Base-by-base conservation (phyloP, 768 basidiomycete genomes). In the Tylopilus subfusipes region DNA sequence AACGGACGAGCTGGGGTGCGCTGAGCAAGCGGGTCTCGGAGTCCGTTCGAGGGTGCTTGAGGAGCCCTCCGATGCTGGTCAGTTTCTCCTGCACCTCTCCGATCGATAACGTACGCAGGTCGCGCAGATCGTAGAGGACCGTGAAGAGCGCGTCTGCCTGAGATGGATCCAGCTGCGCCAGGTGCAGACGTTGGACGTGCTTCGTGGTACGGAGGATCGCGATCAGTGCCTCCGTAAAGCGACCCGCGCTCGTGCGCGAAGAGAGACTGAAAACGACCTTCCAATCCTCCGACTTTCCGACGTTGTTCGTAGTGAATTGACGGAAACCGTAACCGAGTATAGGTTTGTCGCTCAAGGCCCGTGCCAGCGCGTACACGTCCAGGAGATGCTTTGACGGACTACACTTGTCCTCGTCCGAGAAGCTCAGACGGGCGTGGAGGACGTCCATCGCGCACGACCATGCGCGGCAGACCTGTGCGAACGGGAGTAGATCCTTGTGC, bases 371-470 rank as follows among this genome's bases (percentile, higher is more conserved):
- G n/a, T 56, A 47, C 13, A 54, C 62, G 22, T 66, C 46, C 44
- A 66, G 29, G 4, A 48, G 27, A 9, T 51, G 52, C 27, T 27
- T 34, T 0, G 59, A 21, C 13, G 21, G 48, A 9, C 2, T 7
- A 12, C 13, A 12, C 9, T 14, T 31, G 22, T 47, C 55, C 2
- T 55, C 55, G 33, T 66, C 61, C 10, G 64, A 64, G 43, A 66
- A 66, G 27, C 5, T 33, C 11, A 64, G 4, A 2, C 44, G 49
- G 21, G 56, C 19, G 21, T 55, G 61, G 27, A 65, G 57, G 25
- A 65, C 22, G 1, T 56, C 51, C 59, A 65, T 63, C 25, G 64
- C 64, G 29, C 64, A 65, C 16, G 59, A 50, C 64, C 64, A 65
- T 14, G 64, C 47, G 3, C 55, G 59, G 22, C 64, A 65, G 3